Evolutionary conservation across 495 filamentous ascomycete genomes (phyloP).

Genomic region (Neurospora sublineolata): DNA sequence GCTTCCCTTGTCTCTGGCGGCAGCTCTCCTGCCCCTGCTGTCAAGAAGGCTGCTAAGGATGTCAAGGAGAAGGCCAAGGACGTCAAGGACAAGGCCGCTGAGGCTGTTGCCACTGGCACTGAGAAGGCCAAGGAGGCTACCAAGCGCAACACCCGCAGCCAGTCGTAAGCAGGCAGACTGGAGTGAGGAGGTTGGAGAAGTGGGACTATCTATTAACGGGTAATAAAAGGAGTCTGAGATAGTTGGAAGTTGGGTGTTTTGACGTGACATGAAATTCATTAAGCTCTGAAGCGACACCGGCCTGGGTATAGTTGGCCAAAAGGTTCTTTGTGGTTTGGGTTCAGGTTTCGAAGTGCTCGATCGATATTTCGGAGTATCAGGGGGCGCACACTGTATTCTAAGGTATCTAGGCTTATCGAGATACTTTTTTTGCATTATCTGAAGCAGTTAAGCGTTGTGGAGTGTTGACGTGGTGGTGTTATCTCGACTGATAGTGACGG

Average conservation of each 20-base stretch:
- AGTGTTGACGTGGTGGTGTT: background rate
- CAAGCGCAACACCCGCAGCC: slow-evolving; percentile 42
- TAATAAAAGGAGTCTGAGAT: slow-evolving; percentile 6
- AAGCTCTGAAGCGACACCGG: background rate
- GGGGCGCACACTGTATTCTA: background rate
- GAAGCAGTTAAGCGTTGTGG: background rate
- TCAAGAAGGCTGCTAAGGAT: slow-evolving; percentile 52
- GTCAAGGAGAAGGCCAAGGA: slow-evolving; percentile 61
- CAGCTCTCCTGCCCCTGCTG: slow-evolving; percentile 29
- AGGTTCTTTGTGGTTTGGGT: background rate
- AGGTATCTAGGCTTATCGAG: background rate
- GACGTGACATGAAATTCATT: background rate
- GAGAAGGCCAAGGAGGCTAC: slow-evolving; percentile 54
- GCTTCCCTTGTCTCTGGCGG: slow-evolving; percentile 38
- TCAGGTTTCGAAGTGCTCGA: background rate
- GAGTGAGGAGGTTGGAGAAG: slow-evolving; percentile 1
- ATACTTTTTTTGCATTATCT: background rate
- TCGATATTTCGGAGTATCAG: background rate
- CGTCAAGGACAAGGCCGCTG: slow-evolving; percentile 68
- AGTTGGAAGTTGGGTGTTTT: background rate
- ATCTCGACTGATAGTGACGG: background rate
- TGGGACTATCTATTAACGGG: slow-evolving; percentile 5
- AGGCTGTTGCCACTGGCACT: slow-evolving; percentile 53
- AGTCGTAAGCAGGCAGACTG: slow-evolving; percentile 16
- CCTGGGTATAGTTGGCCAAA: background rate